Evolutionary conservation across 805 yeast genomes (phyloP), one percentile per base, ranked within the genome.

Genomic region (Saccharomycopsis vini): DNA sequence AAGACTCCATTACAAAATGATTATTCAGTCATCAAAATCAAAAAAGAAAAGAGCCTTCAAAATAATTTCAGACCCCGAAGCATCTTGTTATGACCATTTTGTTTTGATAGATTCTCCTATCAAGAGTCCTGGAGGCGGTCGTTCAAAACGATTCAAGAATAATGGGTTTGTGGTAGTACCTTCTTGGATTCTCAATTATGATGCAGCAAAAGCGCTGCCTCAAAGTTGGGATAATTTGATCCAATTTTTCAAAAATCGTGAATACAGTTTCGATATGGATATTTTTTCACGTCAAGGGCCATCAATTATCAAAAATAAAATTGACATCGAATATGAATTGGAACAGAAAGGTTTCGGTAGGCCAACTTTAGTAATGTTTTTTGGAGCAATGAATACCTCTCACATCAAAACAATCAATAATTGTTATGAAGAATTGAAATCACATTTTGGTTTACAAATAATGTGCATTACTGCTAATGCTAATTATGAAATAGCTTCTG

Each of bases 341-440:
- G n/a, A n/a, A n/a, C n/a, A n/a, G n/a, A 26, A 26, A 7, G 12
- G 29, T 26, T 26, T 26, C 29, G 29, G 29, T 22, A 29, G 39
- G 5, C 39, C 39, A 7, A n/a, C 21, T 6, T 13, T 40, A 22
- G 29, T 47, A 29, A 20, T 41, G n/a, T 47, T 47, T 24, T 47
- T 40, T 40, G 50, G 50, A 12, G 40, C 44, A 5, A 18, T 43
- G 28, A 40, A 43, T 16, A n/a, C 22, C 15, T 18, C 36, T n/a
- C 44, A 43, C 30, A 13, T 40, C 13, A 29, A 40, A 12, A 21
- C 28, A 7, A 12, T 47, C 10, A 34, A 40, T 15, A 22, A 36
- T 16, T 40, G 29, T 35, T 21, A 33, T 13, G 28, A 26, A 4
- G 39, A 35, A 19, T 29, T 47, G 7, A 19, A 9, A n/a, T n/a